Percentiles rank a stretch among this genome's conserved stretches.
phyloP scores from a whole-genome alignment of 1,284 basidiomycete species.

The Cystobasidiaceae sp. region DNA sequence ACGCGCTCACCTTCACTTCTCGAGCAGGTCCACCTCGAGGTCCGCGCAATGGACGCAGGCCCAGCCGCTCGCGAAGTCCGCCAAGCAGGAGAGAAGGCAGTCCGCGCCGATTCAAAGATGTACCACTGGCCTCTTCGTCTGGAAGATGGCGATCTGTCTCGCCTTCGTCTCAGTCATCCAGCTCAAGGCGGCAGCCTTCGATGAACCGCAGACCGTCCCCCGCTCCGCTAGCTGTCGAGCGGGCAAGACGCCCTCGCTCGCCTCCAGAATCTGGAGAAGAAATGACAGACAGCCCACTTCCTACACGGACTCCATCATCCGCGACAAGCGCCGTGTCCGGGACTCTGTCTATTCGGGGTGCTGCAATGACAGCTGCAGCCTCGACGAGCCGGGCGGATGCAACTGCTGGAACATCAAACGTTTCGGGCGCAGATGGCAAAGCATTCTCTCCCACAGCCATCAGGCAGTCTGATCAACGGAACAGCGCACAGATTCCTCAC shows the following conservation, averaged over 20 bases:
- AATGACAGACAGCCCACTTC: not conserved
- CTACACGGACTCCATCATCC: not conserved
- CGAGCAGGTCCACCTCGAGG: not conserved
- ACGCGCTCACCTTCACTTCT: not conserved
- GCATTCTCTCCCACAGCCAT: too few species aligned
- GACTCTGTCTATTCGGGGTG: not conserved
- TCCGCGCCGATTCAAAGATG: too few species aligned
- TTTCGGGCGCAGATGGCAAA: too few species aligned
- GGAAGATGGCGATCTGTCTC: not conserved
- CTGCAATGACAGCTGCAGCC: not conserved
- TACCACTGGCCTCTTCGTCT: not conserved
- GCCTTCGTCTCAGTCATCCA: slow-evolving; percentile 10
- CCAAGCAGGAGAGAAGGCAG: too few species aligned
- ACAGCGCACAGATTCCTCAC: too few species aligned
- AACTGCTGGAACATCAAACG: too few species aligned
- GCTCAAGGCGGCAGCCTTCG: not conserved
- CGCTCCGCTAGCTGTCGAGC: slow-evolving; percentile 1
- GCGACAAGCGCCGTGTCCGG: not conserved
- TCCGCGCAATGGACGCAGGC: not conserved
- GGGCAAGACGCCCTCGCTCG: not conserved
- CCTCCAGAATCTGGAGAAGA: slow-evolving; percentile 15
- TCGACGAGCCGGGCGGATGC: too few species aligned
- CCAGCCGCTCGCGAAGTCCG: not conserved
- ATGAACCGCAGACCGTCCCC: not conserved
- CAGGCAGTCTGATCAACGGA: too few species aligned